These are phyloP conservation scores for Warburgia ugandensis DNA, from an alignment of 164 flowering plant genomes.

Conservation along the genomic window DNA sequence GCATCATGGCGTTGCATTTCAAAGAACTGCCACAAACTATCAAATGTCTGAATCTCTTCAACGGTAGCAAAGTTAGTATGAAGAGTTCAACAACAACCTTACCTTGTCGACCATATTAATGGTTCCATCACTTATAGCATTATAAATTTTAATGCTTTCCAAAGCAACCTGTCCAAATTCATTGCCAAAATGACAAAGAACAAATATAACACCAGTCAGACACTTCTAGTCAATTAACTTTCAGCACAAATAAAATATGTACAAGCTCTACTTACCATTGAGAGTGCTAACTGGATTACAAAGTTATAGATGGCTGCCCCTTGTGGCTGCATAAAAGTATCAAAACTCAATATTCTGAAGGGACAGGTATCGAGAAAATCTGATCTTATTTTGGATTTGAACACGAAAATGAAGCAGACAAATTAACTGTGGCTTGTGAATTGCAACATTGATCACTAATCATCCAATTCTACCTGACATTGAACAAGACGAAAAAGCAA, in stretches of 20 bases:
- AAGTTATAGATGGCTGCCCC: conserved; percentile 80
- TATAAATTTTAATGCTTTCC: conserved; percentile 82
- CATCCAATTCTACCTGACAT: no score
- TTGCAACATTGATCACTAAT: neutral
- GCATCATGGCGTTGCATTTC: conserved; percentile 98
- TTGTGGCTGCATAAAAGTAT: conserved; percentile 66
- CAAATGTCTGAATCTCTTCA: neutral
- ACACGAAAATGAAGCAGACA: no score
- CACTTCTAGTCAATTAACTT: neutral
- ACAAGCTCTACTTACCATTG: conserved; percentile 61
- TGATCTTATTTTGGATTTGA: no score
- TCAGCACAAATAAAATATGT: no score
- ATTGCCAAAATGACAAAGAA: neutral
- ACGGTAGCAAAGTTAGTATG: neutral
- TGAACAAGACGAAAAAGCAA: conserved; percentile 76
- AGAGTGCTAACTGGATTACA: conserved; percentile 78
- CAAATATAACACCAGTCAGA: neutral
- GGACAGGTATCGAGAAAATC: neutral
- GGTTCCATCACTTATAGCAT: conserved; percentile 83
- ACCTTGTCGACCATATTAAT: conserved; percentile 96
- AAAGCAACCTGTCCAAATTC: conserved; percentile 75
- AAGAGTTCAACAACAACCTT: conserved; percentile 15
- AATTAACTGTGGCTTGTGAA: no score
- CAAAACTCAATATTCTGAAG: neutral
- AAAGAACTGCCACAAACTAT: conserved; percentile 73